Conservation (phyloP, 2,329 filamentous ascomycete species). For the Fusarium brevicatenulatum region DNA sequence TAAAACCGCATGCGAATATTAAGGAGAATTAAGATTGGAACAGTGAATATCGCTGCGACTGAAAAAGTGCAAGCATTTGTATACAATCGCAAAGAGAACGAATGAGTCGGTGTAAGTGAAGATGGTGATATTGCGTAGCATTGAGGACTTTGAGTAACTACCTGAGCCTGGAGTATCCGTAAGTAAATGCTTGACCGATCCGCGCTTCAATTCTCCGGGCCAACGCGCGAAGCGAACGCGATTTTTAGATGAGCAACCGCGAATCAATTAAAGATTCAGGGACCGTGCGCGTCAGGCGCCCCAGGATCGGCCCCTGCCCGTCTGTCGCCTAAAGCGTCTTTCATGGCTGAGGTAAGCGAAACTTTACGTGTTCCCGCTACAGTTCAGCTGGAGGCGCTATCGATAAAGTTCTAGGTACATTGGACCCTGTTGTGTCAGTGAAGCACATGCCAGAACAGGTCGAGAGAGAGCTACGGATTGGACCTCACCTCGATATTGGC, state of each 20-base stretch:
- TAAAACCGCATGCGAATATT: constrained; percentile 37
- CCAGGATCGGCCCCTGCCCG: not conserved
- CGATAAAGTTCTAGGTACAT: not conserved
- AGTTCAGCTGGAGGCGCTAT: not conserved
- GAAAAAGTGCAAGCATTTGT: not conserved
- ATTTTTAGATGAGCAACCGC: constrained; percentile 23
- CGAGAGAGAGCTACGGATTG: not conserved
- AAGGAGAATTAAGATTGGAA: constrained; percentile 4
- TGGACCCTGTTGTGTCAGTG: constrained; percentile 1
- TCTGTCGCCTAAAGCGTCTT: not conserved
- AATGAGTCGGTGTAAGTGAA: not conserved
- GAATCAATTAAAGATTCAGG: constrained; percentile 44
- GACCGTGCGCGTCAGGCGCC: constrained; percentile 25
- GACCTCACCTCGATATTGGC: not conserved
- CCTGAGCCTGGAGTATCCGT: constrained; percentile 8
- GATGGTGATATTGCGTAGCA: constrained; percentile 11
- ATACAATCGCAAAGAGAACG: not conserved
- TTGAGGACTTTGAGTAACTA: constrained; percentile 15
- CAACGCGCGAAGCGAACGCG: constrained; percentile 40
- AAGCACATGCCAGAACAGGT: not conserved
- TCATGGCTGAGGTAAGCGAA: constrained; percentile 15
- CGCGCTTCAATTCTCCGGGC: constrained; percentile 36
- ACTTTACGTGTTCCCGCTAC: constrained; percentile 10
- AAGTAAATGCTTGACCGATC: constrained; percentile 29
- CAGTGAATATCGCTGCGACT: not conserved